phyloP scores from a whole-genome alignment of 2,329 filamentous ascomycete genomes.

The Phoma herbarum region DNA sequence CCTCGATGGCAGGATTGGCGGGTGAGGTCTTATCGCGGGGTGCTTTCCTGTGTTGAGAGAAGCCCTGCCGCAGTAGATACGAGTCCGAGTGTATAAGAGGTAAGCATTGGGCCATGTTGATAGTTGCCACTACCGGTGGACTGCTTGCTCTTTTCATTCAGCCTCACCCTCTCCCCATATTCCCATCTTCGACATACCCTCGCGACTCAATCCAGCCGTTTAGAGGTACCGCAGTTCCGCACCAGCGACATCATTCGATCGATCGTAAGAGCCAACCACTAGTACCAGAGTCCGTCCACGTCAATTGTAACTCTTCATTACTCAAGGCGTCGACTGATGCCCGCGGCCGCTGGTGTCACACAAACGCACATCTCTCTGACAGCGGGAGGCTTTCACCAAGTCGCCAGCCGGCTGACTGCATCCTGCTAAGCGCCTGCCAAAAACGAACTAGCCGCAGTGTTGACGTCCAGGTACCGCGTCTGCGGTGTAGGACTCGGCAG shows the following conservation, averaged over 20 bases:
- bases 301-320: background rate
- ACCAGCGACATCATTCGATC: background rate
- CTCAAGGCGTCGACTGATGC: background rate
- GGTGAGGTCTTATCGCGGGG: slow-evolving; percentile 21
- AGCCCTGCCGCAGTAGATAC: slow-evolving; percentile 20
- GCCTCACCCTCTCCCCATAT: background rate
- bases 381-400: slow-evolving; percentile 18
- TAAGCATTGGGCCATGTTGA: slow-evolving; percentile 1
- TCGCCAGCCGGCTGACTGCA: slow-evolving; percentile 12
- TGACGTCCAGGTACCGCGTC: slow-evolving; percentile 3
- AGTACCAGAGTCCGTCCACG: background rate
- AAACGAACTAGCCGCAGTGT: slow-evolving; percentile 8
- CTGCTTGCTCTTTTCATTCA: background rate
- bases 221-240: background rate
- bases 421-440: slow-evolving; percentile 13
- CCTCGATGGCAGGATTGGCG: slow-evolving; percentile 16
- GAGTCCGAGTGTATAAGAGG: slow-evolving; percentile 17
- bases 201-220: background rate
- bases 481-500: background rate
- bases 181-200: background rate
- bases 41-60: slow-evolving; percentile 20
- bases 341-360: slow-evolving; percentile 5
- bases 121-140: slow-evolving; percentile 1
- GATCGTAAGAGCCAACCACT: background rate
- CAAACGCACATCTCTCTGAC: slow-evolving; percentile 10